Percentiles rank a stretch among this genome's conserved stretches.
Evolutionary conservation across 148 eudicot genomes (phyloP).

Genomic region (Limonium bicolor): DNA sequence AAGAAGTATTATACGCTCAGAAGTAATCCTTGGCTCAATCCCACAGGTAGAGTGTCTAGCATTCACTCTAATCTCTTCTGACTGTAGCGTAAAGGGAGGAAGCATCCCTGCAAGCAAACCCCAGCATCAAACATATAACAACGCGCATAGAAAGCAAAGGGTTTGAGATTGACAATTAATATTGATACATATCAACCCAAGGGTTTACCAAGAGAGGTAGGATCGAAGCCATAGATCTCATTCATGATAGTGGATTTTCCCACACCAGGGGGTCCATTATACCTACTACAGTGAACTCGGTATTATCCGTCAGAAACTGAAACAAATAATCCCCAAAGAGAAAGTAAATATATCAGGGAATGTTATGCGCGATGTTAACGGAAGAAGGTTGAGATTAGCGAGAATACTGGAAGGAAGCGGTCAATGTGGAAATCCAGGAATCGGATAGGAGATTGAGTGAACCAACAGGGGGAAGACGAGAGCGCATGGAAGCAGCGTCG

Average conservation of each 20-base stretch:
- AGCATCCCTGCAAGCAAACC: slow-evolving; percentile 45
- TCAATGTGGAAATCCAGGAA: slow-evolving; percentile 67
- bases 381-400: too few relatives aligned
- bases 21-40: slow-evolving; percentile 73
- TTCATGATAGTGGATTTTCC: slow-evolving; percentile 88
- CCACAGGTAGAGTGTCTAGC: slow-evolving; percentile 79
- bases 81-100: slow-evolving; percentile 65
- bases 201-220: slow-evolving; percentile 59
- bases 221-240: slow-evolving; percentile 78
- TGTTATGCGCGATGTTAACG: too few relatives aligned
- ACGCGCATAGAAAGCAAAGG: background rate
- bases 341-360: background rate
- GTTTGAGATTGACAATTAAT: too few relatives aligned
- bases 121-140: background rate
- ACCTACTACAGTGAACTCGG: slow-evolving; percentile 87
- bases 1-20: slow-evolving; percentile 78
- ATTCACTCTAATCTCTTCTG: slow-evolving; percentile 63
- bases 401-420: slow-evolving; percentile 49
- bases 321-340: background rate
- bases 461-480: slow-evolving; percentile 62
- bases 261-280: slow-evolving; percentile 80
- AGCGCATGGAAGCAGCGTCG: slow-evolving; percentile 36
- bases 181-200: too few relatives aligned
- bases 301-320: slow-evolving; percentile 88
- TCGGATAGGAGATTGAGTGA: slow-evolving; percentile 82